Evolutionary conservation across 768 basidiomycete genomes (phyloP).

Genomic region (Phaffia tasmanica): DNA sequence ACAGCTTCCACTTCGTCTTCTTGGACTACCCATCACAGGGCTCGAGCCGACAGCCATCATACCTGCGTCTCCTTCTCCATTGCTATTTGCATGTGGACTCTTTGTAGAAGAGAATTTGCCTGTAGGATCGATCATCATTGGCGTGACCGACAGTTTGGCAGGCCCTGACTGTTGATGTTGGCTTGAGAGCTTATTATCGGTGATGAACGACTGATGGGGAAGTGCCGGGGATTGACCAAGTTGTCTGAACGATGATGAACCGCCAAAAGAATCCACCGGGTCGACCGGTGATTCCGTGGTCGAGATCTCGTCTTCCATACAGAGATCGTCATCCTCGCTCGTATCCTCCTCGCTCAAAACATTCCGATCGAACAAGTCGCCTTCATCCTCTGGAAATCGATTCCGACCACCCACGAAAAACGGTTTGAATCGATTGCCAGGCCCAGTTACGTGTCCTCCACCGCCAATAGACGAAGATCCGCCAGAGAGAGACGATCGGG

Average conservation of each 20-base stretch:
- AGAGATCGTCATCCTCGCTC: conserved; percentile 6
- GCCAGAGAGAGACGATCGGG: background rate
- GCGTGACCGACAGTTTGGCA: background rate
- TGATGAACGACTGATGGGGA: background rate
- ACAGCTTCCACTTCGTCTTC: background rate
- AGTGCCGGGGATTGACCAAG: background rate
- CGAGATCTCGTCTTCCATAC: background rate
- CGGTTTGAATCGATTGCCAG: background rate
- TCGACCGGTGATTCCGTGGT: background rate
- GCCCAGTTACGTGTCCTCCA: too few species aligned
- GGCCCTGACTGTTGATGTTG: background rate
- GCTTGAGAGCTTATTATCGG: background rate
- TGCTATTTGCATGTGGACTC: background rate
- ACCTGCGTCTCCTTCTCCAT: background rate
- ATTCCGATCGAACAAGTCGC: conserved; percentile 8
- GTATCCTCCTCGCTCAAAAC: background rate
- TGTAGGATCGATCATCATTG: background rate
- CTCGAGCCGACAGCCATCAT: background rate
- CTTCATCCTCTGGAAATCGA: conserved; percentile 17
- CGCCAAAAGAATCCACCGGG: background rate
- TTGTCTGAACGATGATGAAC: background rate
- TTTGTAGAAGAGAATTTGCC: background rate
- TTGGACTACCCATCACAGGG: conserved; percentile 1
- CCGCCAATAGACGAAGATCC: background rate
- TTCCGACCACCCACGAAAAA: background rate